Percentiles rank a stretch among this genome's conserved stretches.
phyloP scores from a whole-genome alignment of 768 basidiomycete species.

The Lentinula edodes region DNA sequence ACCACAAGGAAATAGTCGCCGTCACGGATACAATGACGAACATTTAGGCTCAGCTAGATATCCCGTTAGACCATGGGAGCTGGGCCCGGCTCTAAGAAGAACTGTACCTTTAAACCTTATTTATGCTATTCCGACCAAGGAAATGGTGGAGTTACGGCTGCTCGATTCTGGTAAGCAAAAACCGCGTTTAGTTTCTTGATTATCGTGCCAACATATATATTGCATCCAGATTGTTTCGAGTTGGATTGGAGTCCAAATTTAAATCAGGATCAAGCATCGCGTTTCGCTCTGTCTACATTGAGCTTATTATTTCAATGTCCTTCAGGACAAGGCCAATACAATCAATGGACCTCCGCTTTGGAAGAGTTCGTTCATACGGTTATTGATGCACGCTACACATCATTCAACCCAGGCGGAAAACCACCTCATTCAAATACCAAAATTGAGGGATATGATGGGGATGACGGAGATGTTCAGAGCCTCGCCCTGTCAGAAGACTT shows the following conservation, averaged over 20 bases:
- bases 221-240: constrained; percentile 22
- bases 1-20: not conserved
- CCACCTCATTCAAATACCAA: not conserved
- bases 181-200: not conserved
- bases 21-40: constrained; percentile 7
- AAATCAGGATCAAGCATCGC: not conserved
- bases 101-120: constrained; percentile 22
- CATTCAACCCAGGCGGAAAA: constrained; percentile 13
- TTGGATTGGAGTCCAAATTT: constrained; percentile 23
- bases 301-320: constrained; percentile 10
- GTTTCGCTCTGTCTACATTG: not conserved
- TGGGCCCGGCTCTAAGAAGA: constrained; percentile 28
- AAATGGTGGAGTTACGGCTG: constrained; percentile 20
- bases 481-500: not conserved
- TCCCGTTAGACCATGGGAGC: constrained; percentile 31
- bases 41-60: constrained; percentile 14
- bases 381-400: not conserved
- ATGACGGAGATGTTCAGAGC: constrained; percentile 9
- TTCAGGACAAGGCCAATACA: constrained; percentile 12
- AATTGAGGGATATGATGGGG: constrained; percentile 10
- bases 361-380: constrained; percentile 2
- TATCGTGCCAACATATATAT: not conserved
- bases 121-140: constrained; percentile 23
- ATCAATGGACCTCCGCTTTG: constrained; percentile 15
- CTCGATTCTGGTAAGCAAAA: constrained; percentile 22